Evolutionary conservation across 257 asterid genomes (phyloP).

Genomic region (Henckelia pumila): DNA sequence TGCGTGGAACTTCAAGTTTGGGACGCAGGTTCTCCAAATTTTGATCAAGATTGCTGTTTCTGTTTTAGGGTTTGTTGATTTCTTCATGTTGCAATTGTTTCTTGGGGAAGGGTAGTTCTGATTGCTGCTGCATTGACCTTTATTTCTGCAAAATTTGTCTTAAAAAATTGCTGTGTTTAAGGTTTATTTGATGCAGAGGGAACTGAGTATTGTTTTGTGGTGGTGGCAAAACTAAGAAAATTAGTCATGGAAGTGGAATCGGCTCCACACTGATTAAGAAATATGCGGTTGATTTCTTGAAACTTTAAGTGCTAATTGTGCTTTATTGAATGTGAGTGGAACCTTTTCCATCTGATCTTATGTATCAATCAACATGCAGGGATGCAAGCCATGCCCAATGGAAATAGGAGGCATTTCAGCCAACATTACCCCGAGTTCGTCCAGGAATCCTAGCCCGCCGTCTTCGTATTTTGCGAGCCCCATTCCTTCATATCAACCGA

Average conservation of each 20-base stretch:
- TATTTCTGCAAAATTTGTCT: not conserved
- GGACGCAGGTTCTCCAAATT: conserved; percentile 1
- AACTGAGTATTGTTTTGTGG: no score
- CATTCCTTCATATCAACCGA: conserved; percentile 86
- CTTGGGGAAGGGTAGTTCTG: conserved; percentile 9
- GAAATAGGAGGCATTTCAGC: conserved; percentile 87
- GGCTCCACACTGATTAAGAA: not conserved
- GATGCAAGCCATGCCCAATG: conserved; percentile 80
- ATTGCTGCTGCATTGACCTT: not conserved
- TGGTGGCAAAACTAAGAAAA: not conserved
- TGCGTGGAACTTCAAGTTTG: conserved; percentile 7
- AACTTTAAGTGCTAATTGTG: not conserved
- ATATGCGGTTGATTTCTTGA: not conserved
- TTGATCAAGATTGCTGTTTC: conserved; percentile 17
- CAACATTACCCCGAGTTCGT: conserved; percentile 90
- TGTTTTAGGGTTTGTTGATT: not conserved
- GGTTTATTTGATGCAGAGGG: not conserved
- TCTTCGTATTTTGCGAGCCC: conserved; percentile 93
- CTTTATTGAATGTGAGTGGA: not conserved
- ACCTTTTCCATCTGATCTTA: conserved; percentile 10
- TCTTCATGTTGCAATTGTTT: not conserved
- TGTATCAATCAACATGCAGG: conserved; percentile 43
- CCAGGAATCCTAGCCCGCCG: conserved; percentile 92
- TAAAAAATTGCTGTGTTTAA: not conserved
- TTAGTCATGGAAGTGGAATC: not conserved